Evolutionary conservation across 2,329 filamentous ascomycete genomes (phyloP).

Genomic region (Ceratocystis diversiconidia): DNA sequence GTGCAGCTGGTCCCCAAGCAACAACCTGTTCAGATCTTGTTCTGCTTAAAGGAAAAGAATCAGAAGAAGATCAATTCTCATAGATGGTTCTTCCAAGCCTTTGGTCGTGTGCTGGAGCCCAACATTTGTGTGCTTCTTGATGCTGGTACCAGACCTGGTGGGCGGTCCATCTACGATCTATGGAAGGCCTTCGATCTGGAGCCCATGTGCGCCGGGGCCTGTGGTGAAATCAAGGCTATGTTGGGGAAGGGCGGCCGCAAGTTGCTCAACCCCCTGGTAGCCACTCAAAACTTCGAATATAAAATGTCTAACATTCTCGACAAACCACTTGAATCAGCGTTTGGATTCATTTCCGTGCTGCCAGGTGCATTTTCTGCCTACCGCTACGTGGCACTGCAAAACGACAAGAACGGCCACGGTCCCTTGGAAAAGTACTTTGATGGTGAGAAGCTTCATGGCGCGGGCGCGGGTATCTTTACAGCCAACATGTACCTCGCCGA

Average conservation of each 20-base stretch:
- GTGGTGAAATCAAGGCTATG: conserved; percentile 99
- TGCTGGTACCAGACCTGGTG: conserved; percentile 86
- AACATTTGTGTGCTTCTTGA: conserved; percentile 96
- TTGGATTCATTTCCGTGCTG: conserved; percentile 93
- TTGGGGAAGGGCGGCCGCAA: conserved; percentile 71
- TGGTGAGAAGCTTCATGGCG: conserved; percentile 88
- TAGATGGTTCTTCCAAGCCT: conserved; percentile 97
- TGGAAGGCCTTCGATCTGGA: conserved; percentile 98
- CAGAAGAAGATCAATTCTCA: conserved; percentile 99
- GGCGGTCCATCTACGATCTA: conserved; percentile 88
- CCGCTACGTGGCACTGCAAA: conserved; percentile 83
- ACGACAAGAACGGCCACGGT: conserved; percentile 87
- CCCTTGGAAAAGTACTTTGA: conserved; percentile 94
- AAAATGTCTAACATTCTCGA: conserved; percentile 99
- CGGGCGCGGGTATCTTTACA: conserved; percentile 87
- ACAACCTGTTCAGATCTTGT: conserved; percentile 89
- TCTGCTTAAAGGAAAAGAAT: conserved; percentile 98
- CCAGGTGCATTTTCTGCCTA: conserved; percentile 98
- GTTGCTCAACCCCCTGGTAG: conserved; percentile 82
- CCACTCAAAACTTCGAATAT: conserved; percentile 98
- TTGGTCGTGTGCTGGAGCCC: conserved; percentile 79
- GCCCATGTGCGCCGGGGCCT: conserved; percentile 93
- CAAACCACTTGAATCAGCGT: conserved; percentile 91
- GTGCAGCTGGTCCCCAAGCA: conserved; percentile 73
- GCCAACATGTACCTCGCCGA: conserved; percentile 99